Evolutionary conservation across 163 green algal species (phyloP), one percentile per base, ranked within the genome.

Genomic region (Smithsoniella earleae): DNA sequence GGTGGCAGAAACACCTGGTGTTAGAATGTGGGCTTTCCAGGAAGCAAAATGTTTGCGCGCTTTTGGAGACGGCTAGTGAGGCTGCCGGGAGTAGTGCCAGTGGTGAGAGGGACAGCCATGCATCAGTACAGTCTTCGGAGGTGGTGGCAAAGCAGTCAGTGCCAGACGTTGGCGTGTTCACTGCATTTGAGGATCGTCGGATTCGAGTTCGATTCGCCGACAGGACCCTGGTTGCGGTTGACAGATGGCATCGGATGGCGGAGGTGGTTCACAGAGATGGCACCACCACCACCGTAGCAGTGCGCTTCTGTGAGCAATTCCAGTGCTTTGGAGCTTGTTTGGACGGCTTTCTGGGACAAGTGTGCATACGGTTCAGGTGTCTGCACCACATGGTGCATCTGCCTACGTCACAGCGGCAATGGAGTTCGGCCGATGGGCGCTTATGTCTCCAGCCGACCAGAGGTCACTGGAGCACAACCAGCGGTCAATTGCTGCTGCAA

Each of bases 361-460:
- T 49, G 40, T 13, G 13, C 40, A 49, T 49, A 65, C 13, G 25
- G 31, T 65, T 5, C 25, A 69, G 58, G 58, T 69, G 25, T 38
- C n/a, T 69, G 58, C 58, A 43, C 58, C 58, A 38, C 58, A 69
- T 34, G 58, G 58, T 34, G 58, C 34, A n/a, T 45, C 58, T 6
- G 25, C 38, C 30, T 69, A 69, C 20, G 27, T 69, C 0, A 69
- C 31, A 38, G 58, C 58, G 27, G 34, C 58, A 22, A 69, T 69
- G 58, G 58, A 69, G 58, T 69, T 69, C 43, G 58, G 27, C 3
- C 31, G 43, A 10, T 38, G 25, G 16, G 58, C 25, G n/a, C 43
- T 69, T 31, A 69, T 69, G 20, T 25, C 58, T 13, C 58, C n/a
- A 33, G 58, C 31, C 27, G 58, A 30, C 34, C 20, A 36, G 18